phyloP scores from a whole-genome alignment of 805 yeast genomes.

The Naumovozyma castellii region DNA sequence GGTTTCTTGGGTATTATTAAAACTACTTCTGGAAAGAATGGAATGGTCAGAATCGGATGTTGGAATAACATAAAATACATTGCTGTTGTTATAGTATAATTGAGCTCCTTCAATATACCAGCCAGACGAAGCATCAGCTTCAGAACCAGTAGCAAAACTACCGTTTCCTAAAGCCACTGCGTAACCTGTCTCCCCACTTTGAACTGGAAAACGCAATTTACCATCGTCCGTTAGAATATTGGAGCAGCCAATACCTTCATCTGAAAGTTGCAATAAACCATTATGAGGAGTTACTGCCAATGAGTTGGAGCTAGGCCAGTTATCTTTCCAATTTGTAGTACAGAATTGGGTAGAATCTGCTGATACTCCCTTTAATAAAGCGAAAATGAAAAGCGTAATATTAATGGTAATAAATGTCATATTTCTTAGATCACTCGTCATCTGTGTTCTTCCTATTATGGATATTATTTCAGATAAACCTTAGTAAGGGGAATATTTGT shows the following conservation, averaged over 20 bases:
- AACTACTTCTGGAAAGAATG: background rate
- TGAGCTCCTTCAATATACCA: constrained; percentile 27
- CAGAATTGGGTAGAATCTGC: background rate
- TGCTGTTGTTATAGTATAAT: constrained; percentile 1
- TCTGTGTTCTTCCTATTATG: no score
- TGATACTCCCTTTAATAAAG: background rate
- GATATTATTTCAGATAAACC: no score
- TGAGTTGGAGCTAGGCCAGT: background rate
- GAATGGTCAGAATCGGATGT: background rate
- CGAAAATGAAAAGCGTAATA: background rate
- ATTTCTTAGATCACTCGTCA: background rate
- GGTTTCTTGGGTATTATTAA: background rate
- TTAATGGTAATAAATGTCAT: background rate
- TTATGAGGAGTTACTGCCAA: background rate
- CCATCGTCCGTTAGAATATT: constrained; percentile 22
- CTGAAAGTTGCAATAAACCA: constrained; percentile 1
- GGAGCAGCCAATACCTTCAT: background rate
- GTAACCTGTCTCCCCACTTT: no score
- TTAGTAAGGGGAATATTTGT: no score
- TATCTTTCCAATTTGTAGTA: background rate
- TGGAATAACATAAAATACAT: background rate
- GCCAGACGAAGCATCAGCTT: constrained; percentile 24
- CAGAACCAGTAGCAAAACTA: constrained; percentile 12
- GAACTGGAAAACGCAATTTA: constrained; percentile 16
- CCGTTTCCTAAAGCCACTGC: constrained; percentile 22